These are phyloP conservation scores for Phytophthora chlamydospora DNA, from an alignment of 352 stramenopile genomes.

Conservation along the genomic window DNA sequence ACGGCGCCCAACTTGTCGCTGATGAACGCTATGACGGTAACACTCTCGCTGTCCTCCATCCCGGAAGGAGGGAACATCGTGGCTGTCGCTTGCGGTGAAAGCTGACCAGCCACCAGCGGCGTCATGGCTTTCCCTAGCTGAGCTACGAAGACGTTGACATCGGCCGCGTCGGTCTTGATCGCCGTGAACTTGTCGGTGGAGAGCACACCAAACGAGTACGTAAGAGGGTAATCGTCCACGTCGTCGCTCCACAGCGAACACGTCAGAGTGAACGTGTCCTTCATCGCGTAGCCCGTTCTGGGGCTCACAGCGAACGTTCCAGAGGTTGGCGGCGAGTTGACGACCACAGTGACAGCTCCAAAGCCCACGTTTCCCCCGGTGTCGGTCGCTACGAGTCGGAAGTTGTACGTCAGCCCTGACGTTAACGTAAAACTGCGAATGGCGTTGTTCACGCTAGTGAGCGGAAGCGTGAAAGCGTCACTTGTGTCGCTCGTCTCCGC, in stretches of 20 bases:
- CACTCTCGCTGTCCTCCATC: conserved; percentile 31
- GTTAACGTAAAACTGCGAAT: conserved; percentile 65
- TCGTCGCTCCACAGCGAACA: conserved; percentile 74
- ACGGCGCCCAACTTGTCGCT: conserved; percentile 48
- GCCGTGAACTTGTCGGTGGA: conserved; percentile 34
- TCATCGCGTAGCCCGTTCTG: conserved; percentile 51
- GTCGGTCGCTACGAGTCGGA: conserved; percentile 64
- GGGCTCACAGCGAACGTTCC: conserved; percentile 56
- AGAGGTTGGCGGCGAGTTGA: conserved; percentile 69
- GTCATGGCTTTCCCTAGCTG: conserved; percentile 38
- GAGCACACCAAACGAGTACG: conserved; percentile 68
- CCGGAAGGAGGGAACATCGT: conserved; percentile 53
- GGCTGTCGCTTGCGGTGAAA: conserved; percentile 33
- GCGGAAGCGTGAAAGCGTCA: conserved; percentile 55
- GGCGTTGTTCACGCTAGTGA: conserved; percentile 58
- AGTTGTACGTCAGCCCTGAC: conserved; percentile 64
- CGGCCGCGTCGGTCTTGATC: conserved; percentile 7
- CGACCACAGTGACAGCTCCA: conserved; percentile 47
- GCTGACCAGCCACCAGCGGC: conserved; percentile 50
- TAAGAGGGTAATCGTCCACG: conserved; percentile 56
- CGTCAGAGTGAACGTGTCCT: conserved; percentile 56
- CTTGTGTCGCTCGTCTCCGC: conserved; percentile 32
- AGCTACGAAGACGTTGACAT: conserved; percentile 28
- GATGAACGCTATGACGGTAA: conserved; percentile 67
- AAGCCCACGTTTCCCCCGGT: conserved; percentile 63